Conservation (phyloP, 345 rosid species). For the Camelina sativa region DNA sequence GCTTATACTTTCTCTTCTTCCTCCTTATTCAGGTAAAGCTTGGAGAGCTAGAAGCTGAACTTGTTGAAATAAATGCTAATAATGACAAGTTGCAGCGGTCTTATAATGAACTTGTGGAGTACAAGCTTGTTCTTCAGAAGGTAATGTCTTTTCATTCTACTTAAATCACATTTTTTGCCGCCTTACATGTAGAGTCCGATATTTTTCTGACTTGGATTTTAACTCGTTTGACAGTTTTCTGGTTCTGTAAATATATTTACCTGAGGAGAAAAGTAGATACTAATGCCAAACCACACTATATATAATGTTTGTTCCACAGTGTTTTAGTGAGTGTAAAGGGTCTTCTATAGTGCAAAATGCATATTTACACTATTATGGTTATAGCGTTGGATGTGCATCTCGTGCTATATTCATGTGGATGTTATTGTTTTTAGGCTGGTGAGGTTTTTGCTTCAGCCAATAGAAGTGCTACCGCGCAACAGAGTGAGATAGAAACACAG, state of each 20-base stretch:
- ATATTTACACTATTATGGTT: conserved; percentile 13
- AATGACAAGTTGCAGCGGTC: conserved; percentile 79
- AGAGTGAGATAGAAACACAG: conserved; percentile 70
- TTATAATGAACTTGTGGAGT: conserved; percentile 90
- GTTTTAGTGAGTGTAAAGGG: conserved; percentile 5
- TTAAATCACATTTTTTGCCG: not conserved
- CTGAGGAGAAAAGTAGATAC: conserved; percentile 2
- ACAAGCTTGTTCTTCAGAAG: conserved; percentile 88
- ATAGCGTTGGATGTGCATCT: conserved; percentile 10
- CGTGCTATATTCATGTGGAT: conserved; percentile 26
- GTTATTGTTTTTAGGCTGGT: conserved; percentile 60
- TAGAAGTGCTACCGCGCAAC: conserved; percentile 71
- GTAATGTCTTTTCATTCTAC: conserved; percentile 43
- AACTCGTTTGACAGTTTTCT: conserved; percentile 16
- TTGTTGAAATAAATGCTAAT: conserved; percentile 89
- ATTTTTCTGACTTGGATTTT: not conserved
- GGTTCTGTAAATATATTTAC: conserved; percentile 14
- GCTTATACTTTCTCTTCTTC: conserved; percentile 34
- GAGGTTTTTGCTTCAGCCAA: conserved; percentile 81
- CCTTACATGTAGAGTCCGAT: not conserved
- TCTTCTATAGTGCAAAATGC: conserved; percentile 1
- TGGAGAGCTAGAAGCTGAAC: conserved; percentile 84
- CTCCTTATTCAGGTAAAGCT: conserved; percentile 64
- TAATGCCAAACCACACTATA: conserved; percentile 9
- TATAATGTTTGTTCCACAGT: conserved; percentile 7